Evolutionary conservation across 345 rosid species (phyloP), one percentile per base, ranked within the genome.

Genomic region (Bruguiera sexangula): DNA sequence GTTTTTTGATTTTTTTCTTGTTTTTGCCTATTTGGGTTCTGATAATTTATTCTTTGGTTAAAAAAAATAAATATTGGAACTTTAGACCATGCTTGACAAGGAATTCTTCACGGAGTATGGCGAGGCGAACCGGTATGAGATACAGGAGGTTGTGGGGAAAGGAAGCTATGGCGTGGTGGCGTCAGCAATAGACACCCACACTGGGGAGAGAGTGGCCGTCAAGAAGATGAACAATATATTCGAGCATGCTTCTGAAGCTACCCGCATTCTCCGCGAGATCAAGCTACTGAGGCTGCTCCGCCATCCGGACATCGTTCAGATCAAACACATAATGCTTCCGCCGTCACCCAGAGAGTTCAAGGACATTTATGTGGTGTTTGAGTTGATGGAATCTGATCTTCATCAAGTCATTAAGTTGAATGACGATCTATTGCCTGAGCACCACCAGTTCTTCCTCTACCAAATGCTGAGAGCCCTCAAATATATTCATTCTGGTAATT

Each of bases 151-250:
- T 22, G 86, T 95, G 0, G 99, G 99, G 2, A 95, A 81, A 80
- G 99, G 99, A 79, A 95, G 99, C 85, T 95, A 95, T 65, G 99
- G 99, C 8, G 88, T 92, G 46, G 99, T 95, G 56, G 99, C 97
- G 1, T 95, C 97, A 5, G 99, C 99, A 4, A 79, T 89, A 19
- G 97, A 91, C 66, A 91, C 93, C 46, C 97, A 87, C 76, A 87
- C 96, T 0, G 97, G 99, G 59, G 97, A 91, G 76, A 95, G 79
- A 75, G 99, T 95, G 1, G 99, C 99, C 4, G 92, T 95, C 51
- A 92, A 95, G 82, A 95, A 92, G 91, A 95, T 95, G 88, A 85
- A 85, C 27, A 87, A 88, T 72, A 84, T 95, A 15, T 95, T 95
- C 60, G 97, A 95, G 81, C 98, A 92, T 79, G 97, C 87, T 21